These are phyloP conservation scores for Chaetothyriales sp. DNA, from an alignment of 2,329 filamentous ascomycete genomes.

Conservation along the genomic window DNA sequence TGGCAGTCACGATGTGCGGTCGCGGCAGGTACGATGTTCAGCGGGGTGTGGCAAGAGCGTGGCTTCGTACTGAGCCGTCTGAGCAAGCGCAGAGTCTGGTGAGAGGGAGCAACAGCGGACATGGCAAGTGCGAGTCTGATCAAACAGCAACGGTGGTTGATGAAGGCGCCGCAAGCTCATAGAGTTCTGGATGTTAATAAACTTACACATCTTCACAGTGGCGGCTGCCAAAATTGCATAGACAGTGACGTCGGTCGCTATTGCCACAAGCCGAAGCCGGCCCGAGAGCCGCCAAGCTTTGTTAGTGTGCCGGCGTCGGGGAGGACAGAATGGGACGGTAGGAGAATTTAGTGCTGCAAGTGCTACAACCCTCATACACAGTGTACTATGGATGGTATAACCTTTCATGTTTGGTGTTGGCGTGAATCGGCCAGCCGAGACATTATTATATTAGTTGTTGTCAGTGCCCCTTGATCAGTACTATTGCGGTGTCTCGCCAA, in stretches of 20 bases:
- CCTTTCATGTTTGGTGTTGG: no score
- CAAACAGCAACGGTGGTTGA: neutral
- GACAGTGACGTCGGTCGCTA: neutral
- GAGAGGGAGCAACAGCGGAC: constrained; percentile 7
- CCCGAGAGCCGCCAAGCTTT: neutral
- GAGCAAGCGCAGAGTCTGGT: constrained; percentile 8
- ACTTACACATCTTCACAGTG: neutral
- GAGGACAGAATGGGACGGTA: no score
- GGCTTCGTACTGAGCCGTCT: constrained; percentile 5
- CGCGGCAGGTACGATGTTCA: neutral
- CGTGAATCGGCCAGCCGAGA: no score
- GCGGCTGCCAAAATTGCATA: neutral
- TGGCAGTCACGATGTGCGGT: neutral
- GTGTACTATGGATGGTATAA: no score
- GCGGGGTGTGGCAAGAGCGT: neutral
- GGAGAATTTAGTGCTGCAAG: no score
- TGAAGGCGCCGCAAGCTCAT: no score
- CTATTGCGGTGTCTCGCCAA: no score
- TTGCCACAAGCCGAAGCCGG: neutral
- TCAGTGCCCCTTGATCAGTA: no score
- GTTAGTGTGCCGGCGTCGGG: neutral
- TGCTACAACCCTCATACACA: no score
- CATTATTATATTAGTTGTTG: no score
- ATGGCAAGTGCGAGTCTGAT: constrained; percentile 1
- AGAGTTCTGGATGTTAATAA: neutral